A percentile compares a stretch with the other conserved stretches of the same genome.
Conservation (phyloP, 306 rosid species). For the Trichosanthes truncata region DNA sequence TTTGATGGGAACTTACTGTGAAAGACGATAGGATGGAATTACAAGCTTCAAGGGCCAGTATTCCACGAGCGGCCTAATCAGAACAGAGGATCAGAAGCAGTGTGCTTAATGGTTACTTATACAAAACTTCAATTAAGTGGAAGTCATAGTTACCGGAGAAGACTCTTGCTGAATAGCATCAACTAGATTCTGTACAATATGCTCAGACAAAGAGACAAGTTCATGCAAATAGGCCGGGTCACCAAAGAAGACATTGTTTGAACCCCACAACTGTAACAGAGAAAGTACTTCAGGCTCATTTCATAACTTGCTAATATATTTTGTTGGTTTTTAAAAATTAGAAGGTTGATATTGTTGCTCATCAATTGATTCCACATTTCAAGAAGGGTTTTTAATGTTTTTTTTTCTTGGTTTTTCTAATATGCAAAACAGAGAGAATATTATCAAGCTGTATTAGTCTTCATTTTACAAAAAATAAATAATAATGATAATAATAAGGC, state of each 20-base stretch:
- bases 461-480: not conserved
- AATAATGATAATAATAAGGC: not conserved
- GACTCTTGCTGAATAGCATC: constrained; percentile 58
- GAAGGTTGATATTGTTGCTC: not conserved
- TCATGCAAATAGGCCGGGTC: constrained; percentile 50
- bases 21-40: constrained; percentile 68
- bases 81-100: constrained; percentile 17
- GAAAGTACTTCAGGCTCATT: not conserved
- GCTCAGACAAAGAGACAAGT: constrained; percentile 56
- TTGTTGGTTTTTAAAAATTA: not conserved
- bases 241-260: constrained; percentile 48
- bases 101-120: not conserved
- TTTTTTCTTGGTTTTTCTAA: not conserved
- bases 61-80: constrained; percentile 63
- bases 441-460: not conserved
- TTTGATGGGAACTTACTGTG: constrained; percentile 31
- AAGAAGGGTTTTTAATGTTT: not conserved
- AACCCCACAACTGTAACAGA: constrained; percentile 47
- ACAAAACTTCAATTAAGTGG: not conserved
- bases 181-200: constrained; percentile 55
- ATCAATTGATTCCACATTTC: not conserved
- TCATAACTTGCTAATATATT: not conserved
- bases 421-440: not conserved
- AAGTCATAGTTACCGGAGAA: constrained; percentile 39
- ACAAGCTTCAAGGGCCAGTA: constrained; percentile 95